These are phyloP conservation scores for Dothideomycetes sp. DNA, from an alignment of 2,329 filamentous ascomycete species.

Conservation along the genomic window DNA sequence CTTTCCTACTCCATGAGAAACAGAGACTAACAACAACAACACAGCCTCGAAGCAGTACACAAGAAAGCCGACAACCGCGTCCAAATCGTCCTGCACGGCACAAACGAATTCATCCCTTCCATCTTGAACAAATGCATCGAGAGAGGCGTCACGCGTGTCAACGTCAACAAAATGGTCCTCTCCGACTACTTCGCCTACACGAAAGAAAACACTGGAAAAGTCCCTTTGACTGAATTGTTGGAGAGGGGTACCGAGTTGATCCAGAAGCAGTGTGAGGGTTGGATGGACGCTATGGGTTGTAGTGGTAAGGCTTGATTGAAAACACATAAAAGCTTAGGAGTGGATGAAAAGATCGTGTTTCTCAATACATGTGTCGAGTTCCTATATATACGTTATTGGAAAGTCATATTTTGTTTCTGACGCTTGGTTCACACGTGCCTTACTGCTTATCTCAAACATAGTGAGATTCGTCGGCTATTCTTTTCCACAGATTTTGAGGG, in stretches of 20 bases:
- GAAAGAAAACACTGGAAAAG: slow-evolving; percentile 40
- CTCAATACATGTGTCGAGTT: no score
- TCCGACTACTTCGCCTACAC: slow-evolving; percentile 41
- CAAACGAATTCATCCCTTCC: slow-evolving; percentile 48
- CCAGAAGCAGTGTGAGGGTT: slow-evolving; percentile 46
- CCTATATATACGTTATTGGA: no score
- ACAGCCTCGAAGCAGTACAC: slow-evolving; percentile 38
- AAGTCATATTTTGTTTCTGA: no score
- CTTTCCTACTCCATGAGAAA: no score
- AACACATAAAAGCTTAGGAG: no score
- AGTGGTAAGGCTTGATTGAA: slow-evolving; percentile 28
- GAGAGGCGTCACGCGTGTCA: slow-evolving; percentile 47
- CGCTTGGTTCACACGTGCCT: no score
- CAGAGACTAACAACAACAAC: neutral
- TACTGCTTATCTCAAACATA: no score
- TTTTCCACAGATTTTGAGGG: no score
- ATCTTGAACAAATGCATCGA: slow-evolving; percentile 47
- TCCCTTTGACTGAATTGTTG: slow-evolving; percentile 44
- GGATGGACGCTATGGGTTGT: slow-evolving; percentile 44
- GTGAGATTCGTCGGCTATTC: no score
- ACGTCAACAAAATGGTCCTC: slow-evolving; percentile 51
- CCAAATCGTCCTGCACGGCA: slow-evolving; percentile 48
- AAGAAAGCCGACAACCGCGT: slow-evolving; percentile 41
- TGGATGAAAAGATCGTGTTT: no score
- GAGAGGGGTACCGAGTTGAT: slow-evolving; percentile 47